Percentiles rank a stretch among this genome's conserved stretches.
Conservation (phyloP, 106 monocot species). For the Allium cepa region DNA sequence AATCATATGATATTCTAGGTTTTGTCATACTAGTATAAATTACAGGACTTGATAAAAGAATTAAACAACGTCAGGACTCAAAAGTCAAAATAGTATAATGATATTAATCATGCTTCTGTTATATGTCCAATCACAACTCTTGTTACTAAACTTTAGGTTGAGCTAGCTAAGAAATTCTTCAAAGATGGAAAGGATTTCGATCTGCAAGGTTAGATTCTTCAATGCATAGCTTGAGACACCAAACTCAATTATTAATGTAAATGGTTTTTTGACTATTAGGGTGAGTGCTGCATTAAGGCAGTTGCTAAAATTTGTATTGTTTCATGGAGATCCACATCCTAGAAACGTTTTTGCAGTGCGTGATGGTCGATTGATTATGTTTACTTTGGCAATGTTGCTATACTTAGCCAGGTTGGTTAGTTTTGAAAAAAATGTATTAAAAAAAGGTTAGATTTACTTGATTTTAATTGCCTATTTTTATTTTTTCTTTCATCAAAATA, state of each 20-base stretch:
- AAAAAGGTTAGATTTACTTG: neutral
- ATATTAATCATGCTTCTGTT: too few relatives aligned
- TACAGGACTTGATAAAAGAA: too few relatives aligned
- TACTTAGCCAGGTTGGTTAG: constrained; percentile 84
- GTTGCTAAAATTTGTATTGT: constrained; percentile 93
- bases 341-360: constrained; percentile 99
- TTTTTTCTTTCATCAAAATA: constrained; percentile 77
- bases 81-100: too few relatives aligned
- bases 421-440: neutral
- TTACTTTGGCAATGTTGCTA: constrained; percentile 97
- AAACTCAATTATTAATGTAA: constrained; percentile 86
- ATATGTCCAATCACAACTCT: too few relatives aligned
- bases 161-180: too few relatives aligned
- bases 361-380: constrained; percentile 99
- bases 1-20: too few relatives aligned
- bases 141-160: too few relatives aligned
- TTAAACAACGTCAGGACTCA: too few relatives aligned
- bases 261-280: constrained; percentile 89
- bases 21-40: too few relatives aligned
- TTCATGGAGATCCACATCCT: constrained; percentile 99
- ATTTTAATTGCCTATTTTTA: neutral
- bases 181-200: too few relatives aligned
- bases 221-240: too few relatives aligned
- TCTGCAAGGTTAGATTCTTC: too few relatives aligned
- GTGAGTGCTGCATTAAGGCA: constrained; percentile 96